Evolutionary conservation across 2,329 filamentous ascomycete genomes (phyloP), one percentile per base, ranked within the genome.

Genomic region (Leptodontidium sp.): DNA sequence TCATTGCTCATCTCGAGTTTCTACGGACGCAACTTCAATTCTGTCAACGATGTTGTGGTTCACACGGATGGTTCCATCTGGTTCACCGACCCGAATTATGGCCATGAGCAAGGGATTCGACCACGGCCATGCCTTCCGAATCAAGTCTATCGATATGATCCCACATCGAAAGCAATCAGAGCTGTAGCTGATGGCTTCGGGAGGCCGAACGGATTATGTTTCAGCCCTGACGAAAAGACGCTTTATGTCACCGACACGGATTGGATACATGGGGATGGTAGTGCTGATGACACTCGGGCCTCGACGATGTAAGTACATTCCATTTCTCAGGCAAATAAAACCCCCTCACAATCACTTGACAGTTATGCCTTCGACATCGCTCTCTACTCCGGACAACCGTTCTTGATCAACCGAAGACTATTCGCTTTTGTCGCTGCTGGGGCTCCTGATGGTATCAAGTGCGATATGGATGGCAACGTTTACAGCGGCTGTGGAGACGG

Each of bases 391-490:
- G 79, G 74, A 1, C 76, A 80, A 1, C 80, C 79, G 0, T 84
- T 84, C 64, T 76, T 88, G 14, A 72, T 74, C 1, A 86, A 87
- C 73, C 81, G 81, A 61, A 82, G 85, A 24, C 74, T 87, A 0
- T 88, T 89, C 71, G 83, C 86, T 1, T 84, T 82, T 70, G 81
- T 82, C 0, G 79, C 81, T 47, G 77, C 77, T 0, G 84, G 85
- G 0, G 79, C 83, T 7, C 85, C 86, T 0, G 79, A 73, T 68
- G 80, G 77, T 29, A 79, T 88, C 50, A 85, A 87, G 69, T 82
- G 82, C 66, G 86, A 88, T 71, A 78, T 80, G 9, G 78, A 83
- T 14, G 87, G 87, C 1, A 86, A 88, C 62, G 82, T 90, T 2
- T 90, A 83, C 70, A 78, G 80, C 52, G 83, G 82, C 0, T 84